These are phyloP conservation scores for Auxenochlorella pyrenoidosa DNA, from an alignment of 139 green algal species.

Conservation along the genomic window DNA sequence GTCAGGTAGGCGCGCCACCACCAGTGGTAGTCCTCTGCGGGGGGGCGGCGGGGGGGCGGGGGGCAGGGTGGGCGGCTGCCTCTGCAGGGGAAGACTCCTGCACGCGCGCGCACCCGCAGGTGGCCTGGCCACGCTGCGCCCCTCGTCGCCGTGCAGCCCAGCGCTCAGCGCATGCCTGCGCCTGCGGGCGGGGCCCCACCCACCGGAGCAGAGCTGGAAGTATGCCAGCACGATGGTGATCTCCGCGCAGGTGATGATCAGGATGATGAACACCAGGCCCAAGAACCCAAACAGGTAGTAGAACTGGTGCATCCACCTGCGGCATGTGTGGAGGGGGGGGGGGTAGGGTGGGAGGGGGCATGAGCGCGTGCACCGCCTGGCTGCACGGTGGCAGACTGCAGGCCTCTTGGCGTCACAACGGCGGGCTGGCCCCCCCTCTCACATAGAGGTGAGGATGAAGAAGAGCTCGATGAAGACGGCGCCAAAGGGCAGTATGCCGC, in stretches of 20 bases:
- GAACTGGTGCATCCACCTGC: slow-evolving; percentile 67
- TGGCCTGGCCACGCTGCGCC: no score
- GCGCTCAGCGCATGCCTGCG: no score
- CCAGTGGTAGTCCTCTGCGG: slow-evolving; percentile 56
- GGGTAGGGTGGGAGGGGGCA: neutral
- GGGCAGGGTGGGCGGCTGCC: no score
- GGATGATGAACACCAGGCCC: slow-evolving; percentile 95
- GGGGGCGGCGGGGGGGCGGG: neutral
- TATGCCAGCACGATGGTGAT: slow-evolving; percentile 99
- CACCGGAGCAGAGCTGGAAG: slow-evolving; percentile 87
- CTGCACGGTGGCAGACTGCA: no score
- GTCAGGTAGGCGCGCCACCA: slow-evolving; percentile 92
- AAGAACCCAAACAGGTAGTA: slow-evolving; percentile 99
- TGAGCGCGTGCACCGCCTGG: no score
- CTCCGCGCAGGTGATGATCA: slow-evolving; percentile 97
- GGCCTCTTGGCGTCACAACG: no score
- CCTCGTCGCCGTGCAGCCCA: no score
- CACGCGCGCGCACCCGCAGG: no score
- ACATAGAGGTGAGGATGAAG: slow-evolving; percentile 99
- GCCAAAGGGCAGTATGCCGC: slow-evolving; percentile 97
- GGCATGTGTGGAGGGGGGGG: neutral
- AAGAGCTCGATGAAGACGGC: slow-evolving; percentile 99
- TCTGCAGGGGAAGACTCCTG: no score
- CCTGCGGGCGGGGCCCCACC: neutral
- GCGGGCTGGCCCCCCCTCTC: slow-evolving; percentile 50